A percentile compares a stretch with the other conserved stretches of the same genome.
Conservation (phyloP, 352 stramenopile species). For the Globisporangium camurandrum region DNA sequence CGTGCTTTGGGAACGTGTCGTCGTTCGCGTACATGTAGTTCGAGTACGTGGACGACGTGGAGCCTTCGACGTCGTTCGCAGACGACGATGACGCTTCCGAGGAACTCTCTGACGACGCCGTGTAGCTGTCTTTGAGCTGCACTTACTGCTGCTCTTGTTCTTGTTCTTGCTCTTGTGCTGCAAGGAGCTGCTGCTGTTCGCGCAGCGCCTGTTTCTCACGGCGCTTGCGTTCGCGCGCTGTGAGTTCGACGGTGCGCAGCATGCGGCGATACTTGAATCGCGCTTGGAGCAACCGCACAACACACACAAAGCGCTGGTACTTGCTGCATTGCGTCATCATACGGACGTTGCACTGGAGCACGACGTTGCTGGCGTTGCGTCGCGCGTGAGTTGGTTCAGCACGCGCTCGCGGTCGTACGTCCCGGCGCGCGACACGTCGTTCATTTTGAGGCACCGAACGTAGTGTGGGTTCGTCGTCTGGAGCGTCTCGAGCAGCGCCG, state of each 20-base stretch:
- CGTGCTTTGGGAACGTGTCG: constrained; percentile 48
- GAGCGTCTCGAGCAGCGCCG: constrained; percentile 61
- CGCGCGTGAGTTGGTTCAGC: constrained; percentile 81
- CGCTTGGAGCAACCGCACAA: constrained; percentile 60
- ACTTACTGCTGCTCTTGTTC: constrained; percentile 8
- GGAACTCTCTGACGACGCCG: constrained; percentile 60
- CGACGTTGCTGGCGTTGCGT: constrained; percentile 37
- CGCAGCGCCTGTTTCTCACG: constrained; percentile 15
- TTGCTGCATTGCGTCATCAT: constrained; percentile 46
- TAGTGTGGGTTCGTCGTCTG: constrained; percentile 79
- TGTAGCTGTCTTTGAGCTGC: constrained; percentile 62
- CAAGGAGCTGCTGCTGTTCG: constrained; percentile 23
- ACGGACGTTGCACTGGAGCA: constrained; percentile 60
- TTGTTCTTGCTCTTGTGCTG: no score
- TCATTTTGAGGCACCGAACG: constrained; percentile 87
- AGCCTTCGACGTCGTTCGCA: constrained; percentile 69
- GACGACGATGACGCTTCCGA: constrained; percentile 49
- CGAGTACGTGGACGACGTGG: constrained; percentile 54
- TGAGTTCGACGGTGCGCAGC: constrained; percentile 13
- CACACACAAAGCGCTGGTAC: constrained; percentile 37
- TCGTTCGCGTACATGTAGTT: constrained; percentile 61
- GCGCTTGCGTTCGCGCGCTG: constrained; percentile 9
- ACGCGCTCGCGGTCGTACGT: constrained; percentile 67
- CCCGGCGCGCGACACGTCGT: constrained; percentile 55
- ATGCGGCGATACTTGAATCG: constrained; percentile 50